phyloP scores from a whole-genome alignment of 2,329 filamentous ascomycete genomes.

The Calycina herbarum region DNA sequence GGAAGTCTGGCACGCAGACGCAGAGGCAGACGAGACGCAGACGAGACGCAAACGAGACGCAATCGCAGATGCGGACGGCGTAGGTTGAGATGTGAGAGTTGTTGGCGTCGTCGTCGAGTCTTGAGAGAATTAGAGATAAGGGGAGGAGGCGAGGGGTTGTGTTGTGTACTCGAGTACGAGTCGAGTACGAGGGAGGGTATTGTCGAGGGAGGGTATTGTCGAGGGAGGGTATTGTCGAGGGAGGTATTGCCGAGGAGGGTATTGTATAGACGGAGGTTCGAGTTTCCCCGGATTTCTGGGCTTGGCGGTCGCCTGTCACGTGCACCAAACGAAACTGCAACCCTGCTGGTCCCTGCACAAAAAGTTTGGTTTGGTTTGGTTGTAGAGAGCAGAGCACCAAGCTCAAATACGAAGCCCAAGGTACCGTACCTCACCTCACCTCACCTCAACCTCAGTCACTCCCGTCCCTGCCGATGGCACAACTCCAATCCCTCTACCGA shows the following conservation, averaged over 20 bases:
- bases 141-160: background rate
- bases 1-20: background rate
- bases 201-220: too few species aligned
- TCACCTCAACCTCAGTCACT: too few species aligned
- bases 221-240: too few species aligned
- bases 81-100: background rate
- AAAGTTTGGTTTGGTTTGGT: background rate
- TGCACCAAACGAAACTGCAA: slow-evolving; percentile 6
- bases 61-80: background rate
- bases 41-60: too few species aligned
- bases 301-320: slow-evolving; percentile 2
- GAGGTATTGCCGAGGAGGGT: too few species aligned
- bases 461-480: slow-evolving; percentile 28
- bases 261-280: background rate
- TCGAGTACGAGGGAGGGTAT: too few species aligned
- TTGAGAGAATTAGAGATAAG: background rate
- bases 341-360: background rate
- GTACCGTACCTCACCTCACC: too few species aligned
- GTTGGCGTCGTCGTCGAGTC: background rate
- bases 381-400: background rate
- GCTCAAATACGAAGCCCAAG: too few species aligned
- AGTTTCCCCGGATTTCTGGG: background rate
- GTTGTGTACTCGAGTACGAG: background rate
- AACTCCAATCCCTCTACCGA: slow-evolving; percentile 25
- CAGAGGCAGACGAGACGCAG: too few species aligned